Percentiles rank a stretch among this genome's conserved stretches.
phyloP scores from a whole-genome alignment of 108 stramenopile species.

The Pseudonitzschia multiseries region DNA sequence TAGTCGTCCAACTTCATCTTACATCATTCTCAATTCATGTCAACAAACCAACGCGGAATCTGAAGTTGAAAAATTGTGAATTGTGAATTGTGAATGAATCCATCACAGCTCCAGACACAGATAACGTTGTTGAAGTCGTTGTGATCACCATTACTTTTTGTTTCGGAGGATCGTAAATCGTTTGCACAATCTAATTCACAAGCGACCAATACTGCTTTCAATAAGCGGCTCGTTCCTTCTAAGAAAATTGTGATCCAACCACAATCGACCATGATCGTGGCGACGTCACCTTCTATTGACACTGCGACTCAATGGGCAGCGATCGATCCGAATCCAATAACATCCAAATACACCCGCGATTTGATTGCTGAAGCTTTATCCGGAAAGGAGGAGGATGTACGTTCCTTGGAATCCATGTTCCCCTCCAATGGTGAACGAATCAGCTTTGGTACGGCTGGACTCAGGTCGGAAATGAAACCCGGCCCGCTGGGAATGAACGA shows the following conservation, averaged over 20 bases:
- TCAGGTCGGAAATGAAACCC: constrained; percentile 87
- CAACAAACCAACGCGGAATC: too few relatives aligned
- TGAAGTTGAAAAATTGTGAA: too few relatives aligned
- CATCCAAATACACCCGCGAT: constrained; percentile 44
- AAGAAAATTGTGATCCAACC: not conserved
- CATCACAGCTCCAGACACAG: too few relatives aligned
- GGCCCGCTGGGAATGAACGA: constrained; percentile 94
- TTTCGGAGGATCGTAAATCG: too few relatives aligned
- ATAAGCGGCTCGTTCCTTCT: too few relatives aligned
- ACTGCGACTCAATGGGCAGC: constrained; percentile 58
- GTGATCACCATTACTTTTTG: too few relatives aligned
- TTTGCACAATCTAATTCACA: too few relatives aligned
- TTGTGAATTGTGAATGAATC: too few relatives aligned
- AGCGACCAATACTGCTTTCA: too few relatives aligned
- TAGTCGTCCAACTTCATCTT: too few relatives aligned
- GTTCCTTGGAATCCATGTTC: constrained; percentile 43
- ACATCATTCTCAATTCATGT: too few relatives aligned
- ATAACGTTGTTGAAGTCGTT: too few relatives aligned
- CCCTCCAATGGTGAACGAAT: constrained; percentile 55
- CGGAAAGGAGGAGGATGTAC: constrained; percentile 25
- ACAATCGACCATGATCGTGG: not conserved
- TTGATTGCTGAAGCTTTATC: constrained; percentile 38
- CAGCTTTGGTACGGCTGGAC: constrained; percentile 94
- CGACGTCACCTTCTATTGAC: constrained; percentile 25
- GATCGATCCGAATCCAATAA: constrained; percentile 71